Evolutionary conservation across 768 basidiomycete species (phyloP), one percentile per base, ranked within the genome.

Genomic region (Tylopilus sp.): DNA sequence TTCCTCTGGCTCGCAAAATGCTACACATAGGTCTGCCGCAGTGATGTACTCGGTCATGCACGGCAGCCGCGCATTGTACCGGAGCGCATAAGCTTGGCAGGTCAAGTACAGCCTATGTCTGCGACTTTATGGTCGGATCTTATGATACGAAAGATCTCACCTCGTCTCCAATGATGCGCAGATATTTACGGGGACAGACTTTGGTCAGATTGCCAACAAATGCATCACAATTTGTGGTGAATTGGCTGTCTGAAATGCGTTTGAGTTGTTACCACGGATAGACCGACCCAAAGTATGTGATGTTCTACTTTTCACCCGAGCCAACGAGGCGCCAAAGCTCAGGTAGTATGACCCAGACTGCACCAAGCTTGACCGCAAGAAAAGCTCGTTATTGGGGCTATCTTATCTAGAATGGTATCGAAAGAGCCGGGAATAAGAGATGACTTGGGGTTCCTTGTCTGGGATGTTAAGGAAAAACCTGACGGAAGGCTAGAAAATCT

Each of bases 91-190:
- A 60, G 2, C 65, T 83, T n/a, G 54, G 55, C n/a, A 68, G 76
- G 12, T 76, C 79, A 10, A 80, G 81, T 49, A 81, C 75, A 0
- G 73, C 83, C 1, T 86, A 89, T 57, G 81, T 92, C 10, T 86
- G 85, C 56, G 76, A 90, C 54, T 91, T 92, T 61, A 72, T 92
- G 25, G 82, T 89, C 9, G 83, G 88, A 92, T 62, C 78, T 89
- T 44, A 66, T 89, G 76, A 87, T 88, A 67, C 14, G 77, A 61
- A 7, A 40, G 6, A 21, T 13, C 13, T 2, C 13, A 28, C 19
- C 25, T 16, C 21, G 6, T 26, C 1, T 9, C 17, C 11, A 24
- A 45, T 16, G 13, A 17, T 26, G 2, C 14, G 25, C 21, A 22
- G 34, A 55, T 10, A 14, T 45, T 50, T 41, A 61, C 24, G 17